Percentiles rank a stretch among this genome's conserved stretches.
Conservation (phyloP, 129 eudicot genomes). For the Helichrysum umbraculigerum region DNA sequence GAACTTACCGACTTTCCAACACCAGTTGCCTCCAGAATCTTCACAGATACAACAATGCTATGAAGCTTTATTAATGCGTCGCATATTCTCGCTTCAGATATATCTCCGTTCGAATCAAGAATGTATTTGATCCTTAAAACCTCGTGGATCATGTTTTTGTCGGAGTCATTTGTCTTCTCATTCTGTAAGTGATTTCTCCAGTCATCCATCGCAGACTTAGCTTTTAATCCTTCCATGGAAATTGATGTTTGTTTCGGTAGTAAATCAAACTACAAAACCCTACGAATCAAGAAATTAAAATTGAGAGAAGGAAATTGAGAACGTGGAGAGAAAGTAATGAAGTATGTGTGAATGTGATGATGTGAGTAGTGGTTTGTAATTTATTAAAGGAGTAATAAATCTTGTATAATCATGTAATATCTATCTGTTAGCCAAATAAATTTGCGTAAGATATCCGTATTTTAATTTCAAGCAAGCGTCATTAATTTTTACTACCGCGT, state of each 20-base stretch:
- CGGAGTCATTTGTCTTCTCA: conserved; percentile 60
- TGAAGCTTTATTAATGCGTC: not conserved
- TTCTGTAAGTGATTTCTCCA: conserved; percentile 77
- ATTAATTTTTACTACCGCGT: too few relatives aligned
- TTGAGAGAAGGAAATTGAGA: not conserved
- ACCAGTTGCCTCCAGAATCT: not conserved
- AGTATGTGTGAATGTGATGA: too few relatives aligned
- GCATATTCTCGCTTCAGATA: not conserved
- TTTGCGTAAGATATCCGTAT: not conserved
- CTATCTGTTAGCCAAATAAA: too few relatives aligned
- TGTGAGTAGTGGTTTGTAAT: not conserved
- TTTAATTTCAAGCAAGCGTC: too few relatives aligned
- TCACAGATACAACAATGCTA: not conserved
- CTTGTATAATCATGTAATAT: too few relatives aligned
- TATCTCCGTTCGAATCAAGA: not conserved
- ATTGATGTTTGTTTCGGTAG: too few relatives aligned
- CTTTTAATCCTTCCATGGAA: conserved; percentile 32
- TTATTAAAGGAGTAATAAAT: too few relatives aligned
- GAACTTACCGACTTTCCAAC: not conserved
- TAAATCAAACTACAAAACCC: not conserved
- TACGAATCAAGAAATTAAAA: not conserved
- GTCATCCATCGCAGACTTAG: conserved; percentile 36
- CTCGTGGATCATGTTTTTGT: not conserved
- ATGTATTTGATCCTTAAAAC: not conserved
- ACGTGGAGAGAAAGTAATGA: not conserved